Evolutionary conservation across 306 rosid species (phyloP).

Genomic region (Ammopiptanthus mongolicus): DNA sequence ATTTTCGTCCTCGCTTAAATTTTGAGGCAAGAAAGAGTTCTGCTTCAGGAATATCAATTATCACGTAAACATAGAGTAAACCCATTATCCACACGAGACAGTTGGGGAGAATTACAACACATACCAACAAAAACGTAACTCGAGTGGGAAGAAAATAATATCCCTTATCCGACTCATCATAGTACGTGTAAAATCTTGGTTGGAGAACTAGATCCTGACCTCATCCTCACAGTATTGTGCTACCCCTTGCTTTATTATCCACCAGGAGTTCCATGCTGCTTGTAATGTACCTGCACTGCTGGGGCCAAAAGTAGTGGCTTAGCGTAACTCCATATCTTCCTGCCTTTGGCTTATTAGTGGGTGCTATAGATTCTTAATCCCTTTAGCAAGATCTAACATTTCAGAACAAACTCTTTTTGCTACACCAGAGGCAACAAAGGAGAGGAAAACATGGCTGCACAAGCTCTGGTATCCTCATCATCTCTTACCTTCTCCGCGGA

Average conservation of each 20-base stretch:
- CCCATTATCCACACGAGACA: neutral
- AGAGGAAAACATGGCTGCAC: constrained; percentile 56
- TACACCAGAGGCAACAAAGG: neutral
- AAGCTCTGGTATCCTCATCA: constrained; percentile 76
- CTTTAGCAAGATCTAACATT: neutral
- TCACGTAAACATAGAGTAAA: constrained; percentile 15
- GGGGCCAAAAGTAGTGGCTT: constrained; percentile 34
- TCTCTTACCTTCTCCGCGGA: constrained; percentile 72
- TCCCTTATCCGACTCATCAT: constrained; percentile 49
- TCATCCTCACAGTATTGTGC: constrained; percentile 41
- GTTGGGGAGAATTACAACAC: neutral
- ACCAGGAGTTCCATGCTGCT: constrained; percentile 40
- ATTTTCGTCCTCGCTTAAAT: neutral
- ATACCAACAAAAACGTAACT: too few relatives aligned
- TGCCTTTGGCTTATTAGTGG: constrained; percentile 15
- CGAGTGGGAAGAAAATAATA: constrained; percentile 9
- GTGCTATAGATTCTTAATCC: neutral
- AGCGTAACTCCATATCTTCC: constrained; percentile 20
- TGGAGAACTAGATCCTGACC: constrained; percentile 65
- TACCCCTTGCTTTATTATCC: constrained; percentile 22
- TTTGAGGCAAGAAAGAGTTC: neutral
- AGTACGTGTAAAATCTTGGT: constrained; percentile 50
- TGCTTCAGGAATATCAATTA: too few relatives aligned
- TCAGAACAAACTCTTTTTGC: neutral
- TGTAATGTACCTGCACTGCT: neutral